Conservation (phyloP, 768 basidiomycete genomes). For the Nidularia pulvinata region DNA sequence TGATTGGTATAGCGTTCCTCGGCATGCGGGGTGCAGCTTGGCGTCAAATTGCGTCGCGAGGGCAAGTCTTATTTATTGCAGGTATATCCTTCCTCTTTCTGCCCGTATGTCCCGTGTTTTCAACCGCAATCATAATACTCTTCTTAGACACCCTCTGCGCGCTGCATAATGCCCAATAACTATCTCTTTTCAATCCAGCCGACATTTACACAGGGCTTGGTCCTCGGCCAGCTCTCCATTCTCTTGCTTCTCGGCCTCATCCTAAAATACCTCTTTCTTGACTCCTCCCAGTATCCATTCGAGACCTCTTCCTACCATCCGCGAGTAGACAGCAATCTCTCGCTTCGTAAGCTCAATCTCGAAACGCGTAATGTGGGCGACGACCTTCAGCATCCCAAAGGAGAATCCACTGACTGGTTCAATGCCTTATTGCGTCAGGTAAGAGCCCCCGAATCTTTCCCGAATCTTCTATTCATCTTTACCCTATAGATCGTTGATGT, state of each 20-base stretch:
- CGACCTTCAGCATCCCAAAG: slow-evolving; percentile 15
- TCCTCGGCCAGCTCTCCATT: slow-evolving; percentile 92
- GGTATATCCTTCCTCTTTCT: too few relatives aligned
- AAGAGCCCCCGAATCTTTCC: slow-evolving; percentile 8
- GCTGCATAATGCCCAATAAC: slow-evolving; percentile 40
- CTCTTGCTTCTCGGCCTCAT: slow-evolving; percentile 74
- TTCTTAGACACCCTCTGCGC: neutral
- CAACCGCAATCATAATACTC: too few relatives aligned
- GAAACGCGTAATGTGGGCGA: slow-evolving; percentile 17
- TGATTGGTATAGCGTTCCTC: too few relatives aligned
- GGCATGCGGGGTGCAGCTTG: too few relatives aligned
- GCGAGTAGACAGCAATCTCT: slow-evolving; percentile 45
- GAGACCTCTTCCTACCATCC: slow-evolving; percentile 62
- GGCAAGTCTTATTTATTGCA: too few relatives aligned
- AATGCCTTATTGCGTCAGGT: slow-evolving; percentile 87
- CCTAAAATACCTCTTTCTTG: slow-evolving; percentile 95
- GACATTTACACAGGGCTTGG: slow-evolving; percentile 94
- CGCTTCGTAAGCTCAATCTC: slow-evolving; percentile 32
- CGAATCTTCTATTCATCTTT: slow-evolving; percentile 1
- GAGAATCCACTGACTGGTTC: slow-evolving; percentile 91
- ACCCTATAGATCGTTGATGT: slow-evolving; percentile 57
- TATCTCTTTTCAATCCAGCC: slow-evolving; percentile 77
- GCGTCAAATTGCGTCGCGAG: too few relatives aligned
- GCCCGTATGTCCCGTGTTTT: too few relatives aligned
- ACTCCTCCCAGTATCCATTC: slow-evolving; percentile 61